Evolutionary conservation across 495 filamentous ascomycete genomes (phyloP).

Genomic region (Penicillium verhagenii): DNA sequence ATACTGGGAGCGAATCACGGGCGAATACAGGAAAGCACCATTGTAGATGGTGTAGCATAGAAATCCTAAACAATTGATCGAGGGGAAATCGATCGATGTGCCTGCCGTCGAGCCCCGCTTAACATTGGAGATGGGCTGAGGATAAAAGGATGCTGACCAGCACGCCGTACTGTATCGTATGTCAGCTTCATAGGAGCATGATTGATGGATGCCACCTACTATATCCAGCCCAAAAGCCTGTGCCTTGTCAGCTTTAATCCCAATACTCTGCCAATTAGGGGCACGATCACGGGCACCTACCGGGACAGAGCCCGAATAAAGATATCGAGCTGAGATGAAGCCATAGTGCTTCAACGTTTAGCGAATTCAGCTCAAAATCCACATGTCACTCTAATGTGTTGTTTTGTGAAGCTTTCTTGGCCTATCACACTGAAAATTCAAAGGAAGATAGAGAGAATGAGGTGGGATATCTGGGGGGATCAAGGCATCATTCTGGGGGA

Average conservation of each 20-base stretch:
- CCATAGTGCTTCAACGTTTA: conserved; percentile 4
- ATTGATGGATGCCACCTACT: conserved; percentile 31
- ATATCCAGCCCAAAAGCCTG: conserved; percentile 45
- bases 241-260: conserved; percentile 11
- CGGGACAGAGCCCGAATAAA: conserved; percentile 45
- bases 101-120: conserved; percentile 73
- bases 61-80: conserved; percentile 83
- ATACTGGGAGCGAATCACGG: conserved; percentile 76
- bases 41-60: conserved; percentile 74
- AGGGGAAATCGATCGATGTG: conserved; percentile 81
- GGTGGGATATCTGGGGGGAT: not conserved
- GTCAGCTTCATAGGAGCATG: conserved; percentile 1
- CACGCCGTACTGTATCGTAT: conserved; percentile 49
- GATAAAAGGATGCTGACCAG: conserved; percentile 92
- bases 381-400: no score
- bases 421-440: no score
- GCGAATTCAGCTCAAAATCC: not conserved
- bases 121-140: conserved; percentile 78
- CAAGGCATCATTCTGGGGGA: not conserved
- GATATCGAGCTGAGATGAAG: conserved; percentile 27
- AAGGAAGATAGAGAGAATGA: no score
- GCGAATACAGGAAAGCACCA: conserved; percentile 69
- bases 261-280: not conserved
- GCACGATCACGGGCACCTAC: conserved; percentile 32
- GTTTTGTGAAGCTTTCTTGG: no score